phyloP scores from a whole-genome alignment of 352 stramenopile genomes.

The Achlya hypogyna region DNA sequence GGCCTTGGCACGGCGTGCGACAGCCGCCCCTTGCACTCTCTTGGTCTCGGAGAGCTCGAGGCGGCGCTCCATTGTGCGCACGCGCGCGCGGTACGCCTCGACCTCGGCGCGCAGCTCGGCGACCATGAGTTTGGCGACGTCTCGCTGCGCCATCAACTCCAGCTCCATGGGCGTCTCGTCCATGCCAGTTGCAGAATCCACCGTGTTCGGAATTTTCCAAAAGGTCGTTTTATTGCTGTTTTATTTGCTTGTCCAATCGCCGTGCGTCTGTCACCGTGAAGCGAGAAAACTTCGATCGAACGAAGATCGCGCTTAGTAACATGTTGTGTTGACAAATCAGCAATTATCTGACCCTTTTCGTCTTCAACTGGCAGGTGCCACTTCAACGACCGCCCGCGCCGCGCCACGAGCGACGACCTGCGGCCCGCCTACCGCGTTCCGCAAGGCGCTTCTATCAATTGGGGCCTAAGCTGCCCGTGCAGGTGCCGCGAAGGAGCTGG shows the following conservation, averaged over 20 bases:
- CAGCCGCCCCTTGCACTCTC: background rate
- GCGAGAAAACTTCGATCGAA: background rate
- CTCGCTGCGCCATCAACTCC: slow-evolving; percentile 12
- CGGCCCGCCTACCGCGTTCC: no score
- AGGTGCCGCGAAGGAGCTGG: no score
- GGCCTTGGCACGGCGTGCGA: background rate
- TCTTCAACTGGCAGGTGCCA: background rate
- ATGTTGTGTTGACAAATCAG: background rate
- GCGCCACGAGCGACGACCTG: no score
- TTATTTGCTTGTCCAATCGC: background rate
- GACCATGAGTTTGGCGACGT: slow-evolving; percentile 13
- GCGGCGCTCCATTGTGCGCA: background rate
- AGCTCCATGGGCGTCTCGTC: slow-evolving; percentile 6
- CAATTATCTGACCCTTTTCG: background rate
- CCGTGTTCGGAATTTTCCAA: background rate
- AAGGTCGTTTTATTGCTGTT: background rate
- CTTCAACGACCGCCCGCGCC: no score
- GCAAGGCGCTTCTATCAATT: no score
- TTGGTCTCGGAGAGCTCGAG: slow-evolving; percentile 3
- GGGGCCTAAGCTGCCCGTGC: no score
- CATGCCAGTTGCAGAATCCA: background rate
- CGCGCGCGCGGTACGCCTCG: background rate
- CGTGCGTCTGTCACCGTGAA: background rate
- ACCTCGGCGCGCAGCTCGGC: background rate
- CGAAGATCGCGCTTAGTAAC: background rate